phyloP scores from a whole-genome alignment of 257 asterid species.

The Marsdenia floribunda region DNA sequence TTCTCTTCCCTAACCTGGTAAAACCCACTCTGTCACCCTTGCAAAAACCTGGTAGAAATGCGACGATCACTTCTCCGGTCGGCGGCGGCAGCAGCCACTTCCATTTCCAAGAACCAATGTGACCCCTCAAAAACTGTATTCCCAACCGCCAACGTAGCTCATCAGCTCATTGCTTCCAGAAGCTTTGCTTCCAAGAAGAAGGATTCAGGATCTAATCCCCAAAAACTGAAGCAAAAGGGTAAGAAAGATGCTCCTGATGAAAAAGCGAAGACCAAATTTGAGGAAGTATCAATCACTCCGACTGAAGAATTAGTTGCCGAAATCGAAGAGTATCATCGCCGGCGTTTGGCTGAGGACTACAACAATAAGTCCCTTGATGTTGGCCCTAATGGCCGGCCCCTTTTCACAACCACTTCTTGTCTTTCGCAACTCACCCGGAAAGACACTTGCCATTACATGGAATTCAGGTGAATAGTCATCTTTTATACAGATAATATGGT shows the following conservation, averaged over 20 bases:
- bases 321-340: slow-evolving; percentile 58
- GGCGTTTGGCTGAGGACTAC: slow-evolving; percentile 65
- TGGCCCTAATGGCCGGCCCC: slow-evolving; percentile 74
- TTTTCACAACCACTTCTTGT: slow-evolving; percentile 54
- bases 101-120: slow-evolving; percentile 6
- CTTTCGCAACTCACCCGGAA: slow-evolving; percentile 49
- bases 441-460: slow-evolving; percentile 57
- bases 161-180: slow-evolving; percentile 37
- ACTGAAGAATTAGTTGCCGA: slow-evolving; percentile 33
- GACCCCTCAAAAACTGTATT: slow-evolving; percentile 1
- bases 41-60: slow-evolving; percentile 30
- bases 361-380: slow-evolving; percentile 64
- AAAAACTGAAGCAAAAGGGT: slow-evolving; percentile 5
- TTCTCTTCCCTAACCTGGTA: not conserved
- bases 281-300: slow-evolving; percentile 28
- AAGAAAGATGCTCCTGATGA: slow-evolving; percentile 9
- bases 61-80: slow-evolving; percentile 67
- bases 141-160: slow-evolving; percentile 22
- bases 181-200: slow-evolving; percentile 48
- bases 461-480: slow-evolving; percentile 48
- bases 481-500: not conserved
- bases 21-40: not conserved
- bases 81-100: slow-evolving; percentile 14
- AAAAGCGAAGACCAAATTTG: slow-evolving; percentile 21
- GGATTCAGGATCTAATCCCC: slow-evolving; percentile 19